Percentiles rank a stretch among this genome's conserved stretches.
Evolutionary conservation across 2,329 filamentous ascomycete genomes (phyloP).

Genomic region (Microsporum ferrugineum): DNA sequence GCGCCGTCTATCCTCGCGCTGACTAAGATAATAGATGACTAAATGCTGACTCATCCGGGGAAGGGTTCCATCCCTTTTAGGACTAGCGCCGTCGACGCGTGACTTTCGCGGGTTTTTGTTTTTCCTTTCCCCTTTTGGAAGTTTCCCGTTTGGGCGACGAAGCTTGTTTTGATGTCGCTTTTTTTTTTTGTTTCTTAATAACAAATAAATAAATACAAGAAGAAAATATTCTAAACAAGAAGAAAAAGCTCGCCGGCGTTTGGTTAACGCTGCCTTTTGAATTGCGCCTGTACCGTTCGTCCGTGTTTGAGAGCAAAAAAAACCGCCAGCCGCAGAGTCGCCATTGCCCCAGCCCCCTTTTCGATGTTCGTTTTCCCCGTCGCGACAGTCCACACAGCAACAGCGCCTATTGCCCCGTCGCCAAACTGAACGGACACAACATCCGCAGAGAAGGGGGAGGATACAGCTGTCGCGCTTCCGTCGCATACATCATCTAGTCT

Average conservation of each 20-base stretch:
- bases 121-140: conserved; percentile 4
- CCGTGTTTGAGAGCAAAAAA: background rate
- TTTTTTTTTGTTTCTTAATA: background rate
- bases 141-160: background rate
- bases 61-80: background rate
- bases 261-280: background rate
- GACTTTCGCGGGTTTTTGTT: conserved; percentile 1
- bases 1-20: background rate
- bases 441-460: background rate
- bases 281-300: background rate
- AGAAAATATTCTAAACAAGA: background rate
- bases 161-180: background rate
- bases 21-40: background rate
- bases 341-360: background rate
- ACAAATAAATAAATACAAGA: background rate
- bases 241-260: background rate
- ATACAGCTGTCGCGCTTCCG: background rate
- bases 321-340: background rate
- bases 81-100: background rate
- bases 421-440: background rate
- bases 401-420: background rate
- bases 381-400: background rate
- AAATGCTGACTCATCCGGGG: background rate
- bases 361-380: conserved; percentile 1
- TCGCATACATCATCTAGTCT: background rate